phyloP scores from a whole-genome alignment of 2,329 filamentous ascomycete species.

The Eutypa lata region DNA sequence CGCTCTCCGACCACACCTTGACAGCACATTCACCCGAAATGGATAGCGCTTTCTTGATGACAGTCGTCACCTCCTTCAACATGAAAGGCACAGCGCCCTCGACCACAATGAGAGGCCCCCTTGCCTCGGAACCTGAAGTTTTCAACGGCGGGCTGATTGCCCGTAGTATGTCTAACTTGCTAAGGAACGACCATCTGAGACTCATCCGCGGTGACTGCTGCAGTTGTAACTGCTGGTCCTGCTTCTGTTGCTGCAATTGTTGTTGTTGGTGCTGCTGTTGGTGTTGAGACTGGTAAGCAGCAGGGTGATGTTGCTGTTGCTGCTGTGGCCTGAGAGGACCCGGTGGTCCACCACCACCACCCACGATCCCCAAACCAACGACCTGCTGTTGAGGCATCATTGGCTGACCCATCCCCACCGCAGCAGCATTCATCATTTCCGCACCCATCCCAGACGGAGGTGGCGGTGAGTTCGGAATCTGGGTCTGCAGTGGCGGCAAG shows the following conservation, averaged over 20 bases:
- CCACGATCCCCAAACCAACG: conserved; percentile 16
- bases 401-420: not conserved
- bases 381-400: conserved; percentile 2
- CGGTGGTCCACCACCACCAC: conserved; percentile 3
- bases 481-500: conserved; percentile 52
- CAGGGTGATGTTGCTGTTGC: no score
- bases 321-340: conserved; percentile 1
- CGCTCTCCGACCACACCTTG: conserved; percentile 41
- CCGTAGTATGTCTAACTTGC: conserved; percentile 73
- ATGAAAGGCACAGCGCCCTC: conserved; percentile 66
- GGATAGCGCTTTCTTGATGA: conserved; percentile 62
- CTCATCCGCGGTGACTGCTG: conserved; percentile 5
- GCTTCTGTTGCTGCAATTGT: conserved; percentile 6
- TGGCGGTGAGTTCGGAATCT: conserved; percentile 27
- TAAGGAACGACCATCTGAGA: conserved; percentile 61
- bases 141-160: conserved; percentile 70
- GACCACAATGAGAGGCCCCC: conserved; percentile 80
- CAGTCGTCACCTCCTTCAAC: conserved; percentile 55
- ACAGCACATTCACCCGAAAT: conserved; percentile 43
- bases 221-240: not conserved
- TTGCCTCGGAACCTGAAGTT: conserved; percentile 39
- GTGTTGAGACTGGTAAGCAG: conserved; percentile 3
- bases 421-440: conserved; percentile 7
- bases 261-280: conserved; percentile 8
- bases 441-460: conserved; percentile 15